Conservation (phyloP, 495 filamentous ascomycete genomes). For the Hyaloscypha finlandica region DNA sequence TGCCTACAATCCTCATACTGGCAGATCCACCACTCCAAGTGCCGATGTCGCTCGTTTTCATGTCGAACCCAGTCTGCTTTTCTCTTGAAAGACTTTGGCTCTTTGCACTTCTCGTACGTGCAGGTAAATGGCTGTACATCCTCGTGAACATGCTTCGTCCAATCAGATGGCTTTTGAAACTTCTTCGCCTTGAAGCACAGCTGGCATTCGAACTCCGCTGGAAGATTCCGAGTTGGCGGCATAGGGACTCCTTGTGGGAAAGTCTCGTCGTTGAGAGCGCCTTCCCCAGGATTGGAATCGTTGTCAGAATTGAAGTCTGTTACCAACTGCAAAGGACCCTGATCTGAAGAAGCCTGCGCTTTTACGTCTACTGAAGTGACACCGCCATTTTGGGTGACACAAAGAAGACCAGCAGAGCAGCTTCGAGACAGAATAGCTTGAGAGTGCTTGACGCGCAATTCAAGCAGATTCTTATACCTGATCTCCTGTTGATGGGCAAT, state of each 20-base stretch:
- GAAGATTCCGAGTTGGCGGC: slow-evolving; percentile 76
- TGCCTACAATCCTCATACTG: slow-evolving; percentile 79
- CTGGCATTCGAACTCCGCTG: slow-evolving; percentile 90
- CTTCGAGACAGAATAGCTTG: slow-evolving; percentile 51
- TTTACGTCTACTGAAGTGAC: slow-evolving; percentile 45
- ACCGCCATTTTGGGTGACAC: slow-evolving; percentile 63
- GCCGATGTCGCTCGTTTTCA: slow-evolving; percentile 90
- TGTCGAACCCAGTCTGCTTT: slow-evolving; percentile 98
- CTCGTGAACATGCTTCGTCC: slow-evolving; percentile 97
- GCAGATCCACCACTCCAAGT: slow-evolving; percentile 92
- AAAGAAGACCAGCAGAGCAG: slow-evolving; percentile 63
- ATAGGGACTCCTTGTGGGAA: slow-evolving; percentile 83
- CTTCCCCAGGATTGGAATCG: slow-evolving; percentile 62
- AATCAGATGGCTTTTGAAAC: slow-evolving; percentile 93
- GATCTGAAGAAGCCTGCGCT: slow-evolving; percentile 35
- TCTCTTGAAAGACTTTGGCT: slow-evolving; percentile 93
- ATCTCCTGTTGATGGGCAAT: slow-evolving; percentile 78
- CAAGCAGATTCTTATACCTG: slow-evolving; percentile 79
- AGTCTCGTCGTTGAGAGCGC: slow-evolving; percentile 61
- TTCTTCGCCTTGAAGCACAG: slow-evolving; percentile 89
- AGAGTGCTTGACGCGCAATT: slow-evolving; percentile 69
- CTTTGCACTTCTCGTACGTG: slow-evolving; percentile 81
- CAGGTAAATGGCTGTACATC: slow-evolving; percentile 96
- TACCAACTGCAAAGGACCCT: slow-evolving; percentile 27
- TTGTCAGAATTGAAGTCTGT: slow-evolving; percentile 54